Evolutionary conservation across 192 early-diverging fungal genomes (phyloP).

Genomic region (Blastocladiella britannica): DNA sequence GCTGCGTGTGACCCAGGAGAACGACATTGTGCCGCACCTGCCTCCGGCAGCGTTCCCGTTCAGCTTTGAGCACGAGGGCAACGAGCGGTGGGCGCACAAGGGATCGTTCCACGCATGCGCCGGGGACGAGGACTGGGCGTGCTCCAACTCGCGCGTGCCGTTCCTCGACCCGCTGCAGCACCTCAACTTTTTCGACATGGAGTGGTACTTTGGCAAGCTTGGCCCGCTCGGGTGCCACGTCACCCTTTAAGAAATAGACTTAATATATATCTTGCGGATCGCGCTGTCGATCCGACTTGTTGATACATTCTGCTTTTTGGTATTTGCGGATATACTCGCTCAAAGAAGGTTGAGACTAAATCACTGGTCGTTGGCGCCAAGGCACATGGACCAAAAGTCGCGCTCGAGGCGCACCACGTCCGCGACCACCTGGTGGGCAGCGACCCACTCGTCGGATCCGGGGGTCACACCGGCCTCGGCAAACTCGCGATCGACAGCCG

Average conservation of each 20-base stretch:
- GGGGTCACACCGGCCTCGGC: neutral
- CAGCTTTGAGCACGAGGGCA: neutral
- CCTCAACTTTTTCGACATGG: neutral
- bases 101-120: neutral
- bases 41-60: neutral
- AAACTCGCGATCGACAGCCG: neutral
- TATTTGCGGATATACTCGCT: too few relatives aligned
- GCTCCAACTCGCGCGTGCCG: slow-evolving; percentile 1
- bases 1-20: neutral
- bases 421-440: neutral
- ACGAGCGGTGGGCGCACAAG: neutral
- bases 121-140: neutral
- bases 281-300: too few relatives aligned
- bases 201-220: neutral
- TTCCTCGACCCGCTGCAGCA: neutral
- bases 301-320: too few relatives aligned
- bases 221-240: neutral
- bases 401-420: neutral
- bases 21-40: neutral
- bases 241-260: too few relatives aligned
- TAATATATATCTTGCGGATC: too few relatives aligned
- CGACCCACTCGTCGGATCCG: too few relatives aligned
- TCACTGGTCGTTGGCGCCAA: too few relatives aligned
- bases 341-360: too few relatives aligned
- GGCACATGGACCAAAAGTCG: neutral